Percentiles rank a stretch among this genome's conserved stretches.
Evolutionary conservation across 179 eudicot species (phyloP).

Genomic region (Amaranthus tricolor): DNA sequence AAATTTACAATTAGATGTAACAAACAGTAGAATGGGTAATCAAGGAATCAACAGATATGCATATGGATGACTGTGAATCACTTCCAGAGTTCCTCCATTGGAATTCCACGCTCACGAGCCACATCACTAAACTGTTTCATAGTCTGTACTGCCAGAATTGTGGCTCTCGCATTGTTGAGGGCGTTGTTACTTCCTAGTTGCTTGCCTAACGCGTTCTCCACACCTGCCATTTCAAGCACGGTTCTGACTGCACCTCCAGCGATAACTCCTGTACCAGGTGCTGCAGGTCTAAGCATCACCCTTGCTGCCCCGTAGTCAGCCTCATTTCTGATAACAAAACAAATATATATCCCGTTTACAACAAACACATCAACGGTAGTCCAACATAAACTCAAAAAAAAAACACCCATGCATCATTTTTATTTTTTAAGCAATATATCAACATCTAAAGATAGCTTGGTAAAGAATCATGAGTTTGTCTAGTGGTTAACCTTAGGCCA

Average conservation of each 20-base stretch:
- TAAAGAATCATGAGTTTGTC: no score
- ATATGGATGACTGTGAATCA: conserved; percentile 27
- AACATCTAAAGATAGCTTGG: no score
- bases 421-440: no score
- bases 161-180: conserved; percentile 93
- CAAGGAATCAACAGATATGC: neutral
- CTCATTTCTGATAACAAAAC: conserved; percentile 47
- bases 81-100: conserved; percentile 97
- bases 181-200: conserved; percentile 92
- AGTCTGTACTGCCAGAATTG: conserved; percentile 57
- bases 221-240: conserved; percentile 87
- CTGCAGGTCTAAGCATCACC: conserved; percentile 94
- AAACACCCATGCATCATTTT: no score
- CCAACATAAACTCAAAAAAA: no score
- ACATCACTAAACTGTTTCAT: conserved; percentile 88
- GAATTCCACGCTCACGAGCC: conserved; percentile 77
- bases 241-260: conserved; percentile 86
- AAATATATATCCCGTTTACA: neutral
- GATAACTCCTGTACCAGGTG: conserved; percentile 88
- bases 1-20: conserved; percentile 19
- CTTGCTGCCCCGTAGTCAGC: conserved; percentile 86
- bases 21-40: neutral
- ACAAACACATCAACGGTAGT: neutral
- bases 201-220: conserved; percentile 86
- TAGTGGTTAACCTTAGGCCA: no score